phyloP scores from a whole-genome alignment of 2,329 filamentous ascomycete genomes.

The Sporothrix luriei region DNA sequence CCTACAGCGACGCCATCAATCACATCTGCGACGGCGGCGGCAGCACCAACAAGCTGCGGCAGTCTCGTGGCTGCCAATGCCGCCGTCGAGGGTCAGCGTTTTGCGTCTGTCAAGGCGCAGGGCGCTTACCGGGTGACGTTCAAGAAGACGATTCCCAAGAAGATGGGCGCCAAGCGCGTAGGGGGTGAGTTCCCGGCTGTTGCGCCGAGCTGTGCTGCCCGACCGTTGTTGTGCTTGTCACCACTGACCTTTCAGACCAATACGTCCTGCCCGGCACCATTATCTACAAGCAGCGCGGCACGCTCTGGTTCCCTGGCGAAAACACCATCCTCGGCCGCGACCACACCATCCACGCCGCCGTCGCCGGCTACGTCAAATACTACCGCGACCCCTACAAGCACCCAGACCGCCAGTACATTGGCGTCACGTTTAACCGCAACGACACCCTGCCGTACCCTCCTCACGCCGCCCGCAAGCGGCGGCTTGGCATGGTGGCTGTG shows the following conservation, averaged over 20 bases:
- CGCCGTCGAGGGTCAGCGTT: conserved; percentile 54
- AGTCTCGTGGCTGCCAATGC: conserved; percentile 43
- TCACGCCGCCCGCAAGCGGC: conserved; percentile 72
- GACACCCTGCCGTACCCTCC: conserved; percentile 76
- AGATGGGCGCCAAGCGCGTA: conserved; percentile 90
- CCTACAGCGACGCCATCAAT: conserved; percentile 9
- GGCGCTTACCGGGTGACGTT: conserved; percentile 67
- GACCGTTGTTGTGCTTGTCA: background rate
- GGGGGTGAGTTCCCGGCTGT: conserved; percentile 63
- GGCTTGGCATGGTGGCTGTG: conserved; percentile 70
- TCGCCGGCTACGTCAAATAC: conserved; percentile 91
- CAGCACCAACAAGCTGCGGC: conserved; percentile 19
- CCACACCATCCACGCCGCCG: conserved; percentile 88
- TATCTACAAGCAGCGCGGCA: conserved; percentile 94
- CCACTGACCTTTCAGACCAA: conserved; percentile 62
- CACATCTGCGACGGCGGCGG: background rate
- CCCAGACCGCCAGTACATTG: conserved; percentile 90
- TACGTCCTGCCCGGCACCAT: conserved; percentile 96
- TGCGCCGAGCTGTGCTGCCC: background rate
- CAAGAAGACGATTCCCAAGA: conserved; percentile 69
- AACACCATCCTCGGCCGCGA: conserved; percentile 94
- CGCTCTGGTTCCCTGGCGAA: conserved; percentile 91
- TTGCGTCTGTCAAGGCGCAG: conserved; percentile 65
- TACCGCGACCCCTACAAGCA: conserved; percentile 85
- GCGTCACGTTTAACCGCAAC: conserved; percentile 81